Evolutionary conservation across 2,329 filamentous ascomycete genomes (phyloP), one percentile per base, ranked within the genome.

Genomic region (Septoria linicola): DNA sequence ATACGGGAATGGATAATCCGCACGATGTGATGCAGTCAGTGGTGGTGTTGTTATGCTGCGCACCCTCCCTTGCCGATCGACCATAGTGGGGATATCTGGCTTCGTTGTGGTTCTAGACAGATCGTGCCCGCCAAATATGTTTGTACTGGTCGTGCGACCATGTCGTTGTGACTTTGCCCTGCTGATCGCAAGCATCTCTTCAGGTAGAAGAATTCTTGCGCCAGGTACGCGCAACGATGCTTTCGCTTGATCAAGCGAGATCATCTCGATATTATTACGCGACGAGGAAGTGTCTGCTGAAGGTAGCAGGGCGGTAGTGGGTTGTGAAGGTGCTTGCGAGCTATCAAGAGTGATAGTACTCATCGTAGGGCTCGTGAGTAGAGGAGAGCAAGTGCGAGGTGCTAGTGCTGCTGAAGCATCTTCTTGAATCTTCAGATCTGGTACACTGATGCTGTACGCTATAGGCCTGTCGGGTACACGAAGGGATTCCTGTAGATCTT

Each of bases 161-260:
- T 60, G 59, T 7, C 58, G 55, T 8, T 57, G 55, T 4, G 61
- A 63, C 40, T 52, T 43, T 55, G 49, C 59, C 23, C 54, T 34
- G 1, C 41, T 55, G 49, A 58, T 61, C 17, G 62, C 64, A 17
- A 62, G 59, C 5, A 65, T 49, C 49, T 68, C 66, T 49, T 68
- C 65, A 6, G 66, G 66, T n/a, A 68, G 55, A 11, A 68, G 44
- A 27, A 57, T 62, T 2, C 60, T 55, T 8, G 59, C 59, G 10
- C 63, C 63, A 8, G 62, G 62, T 10, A 61, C 63, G n/a, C 62
- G 46, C 17, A 59, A 37, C 4, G 55, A 41, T 20, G 55, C 52
- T 41, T 61, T 64, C 3, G 62, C 64, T 51, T 65, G 56, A 31
- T 61, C 58, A 4, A 66, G 49, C 4, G 64, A 66, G 7, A 67